These are phyloP conservation scores for Sisymbrium altissimum DNA, from an alignment of 345 rosid genomes.

Conservation along the genomic window DNA sequence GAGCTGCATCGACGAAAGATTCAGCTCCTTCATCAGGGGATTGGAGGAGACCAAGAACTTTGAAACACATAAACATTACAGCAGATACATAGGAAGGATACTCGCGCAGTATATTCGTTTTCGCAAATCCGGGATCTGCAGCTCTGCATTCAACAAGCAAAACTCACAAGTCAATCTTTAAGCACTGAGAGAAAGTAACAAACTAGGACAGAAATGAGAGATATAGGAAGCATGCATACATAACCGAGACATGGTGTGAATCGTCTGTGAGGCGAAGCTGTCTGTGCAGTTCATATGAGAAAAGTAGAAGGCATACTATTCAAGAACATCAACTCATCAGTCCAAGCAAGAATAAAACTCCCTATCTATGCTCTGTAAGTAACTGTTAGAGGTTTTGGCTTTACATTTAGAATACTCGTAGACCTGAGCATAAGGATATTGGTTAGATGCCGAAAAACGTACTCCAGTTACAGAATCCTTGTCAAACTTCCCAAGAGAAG, in stretches of 20 bases:
- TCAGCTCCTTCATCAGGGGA: slow-evolving; percentile 52
- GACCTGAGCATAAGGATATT: slow-evolving; percentile 51
- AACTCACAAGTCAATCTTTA: neutral
- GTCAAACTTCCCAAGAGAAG: slow-evolving; percentile 43
- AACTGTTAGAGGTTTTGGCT: slow-evolving; percentile 7
- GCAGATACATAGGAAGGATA: slow-evolving; percentile 48
- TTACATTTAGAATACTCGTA: slow-evolving; percentile 82
- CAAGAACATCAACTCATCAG: slow-evolving; percentile 23
- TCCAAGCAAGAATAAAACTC: neutral
- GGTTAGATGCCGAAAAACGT: slow-evolving; percentile 39
- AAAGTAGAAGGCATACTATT: slow-evolving; percentile 67
- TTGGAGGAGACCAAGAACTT: slow-evolving; percentile 55
- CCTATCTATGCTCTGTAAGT: neutral
- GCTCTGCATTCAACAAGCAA: slow-evolving; percentile 42
- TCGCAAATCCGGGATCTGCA: slow-evolving; percentile 74
- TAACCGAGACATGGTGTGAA: slow-evolving; percentile 52
- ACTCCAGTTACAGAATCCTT: slow-evolving; percentile 57
- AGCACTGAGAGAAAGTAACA: neutral
- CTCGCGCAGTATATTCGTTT: slow-evolving; percentile 84
- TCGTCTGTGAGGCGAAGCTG: slow-evolving; percentile 47
- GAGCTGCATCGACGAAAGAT: slow-evolving; percentile 73
- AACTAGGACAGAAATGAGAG: neutral
- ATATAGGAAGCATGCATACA: slow-evolving; percentile 52
- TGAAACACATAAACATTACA: slow-evolving; percentile 36
- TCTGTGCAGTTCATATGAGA: slow-evolving; percentile 71